Percentiles rank a stretch among this genome's conserved stretches.
These are phyloP conservation scores for Mycena citricolor DNA, from an alignment of 1,284 basidiomycete genomes.

Conservation along the genomic window DNA sequence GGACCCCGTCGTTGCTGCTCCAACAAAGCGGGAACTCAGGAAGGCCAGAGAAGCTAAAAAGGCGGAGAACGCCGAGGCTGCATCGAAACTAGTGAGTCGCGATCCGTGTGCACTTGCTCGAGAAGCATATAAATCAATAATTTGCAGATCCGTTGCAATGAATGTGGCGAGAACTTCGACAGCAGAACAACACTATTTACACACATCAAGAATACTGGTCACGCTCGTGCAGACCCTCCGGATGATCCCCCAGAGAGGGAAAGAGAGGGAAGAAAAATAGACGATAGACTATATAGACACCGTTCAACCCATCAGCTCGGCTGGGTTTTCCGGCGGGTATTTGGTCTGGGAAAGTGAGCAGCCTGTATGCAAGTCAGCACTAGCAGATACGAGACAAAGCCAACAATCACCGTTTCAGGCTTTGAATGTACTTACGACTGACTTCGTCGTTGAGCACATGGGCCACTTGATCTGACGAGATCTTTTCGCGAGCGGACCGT, in stretches of 20 bases:
- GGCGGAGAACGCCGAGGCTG: constrained; percentile 46
- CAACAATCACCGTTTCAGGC: constrained; percentile 76
- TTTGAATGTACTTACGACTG: constrained; percentile 98
- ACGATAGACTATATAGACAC: constrained; percentile 27
- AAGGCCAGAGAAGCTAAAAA: constrained; percentile 78
- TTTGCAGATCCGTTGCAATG: constrained; percentile 58
- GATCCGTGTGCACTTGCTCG: not conserved
- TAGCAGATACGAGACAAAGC: not conserved
- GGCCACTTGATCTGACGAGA: constrained; percentile 93
- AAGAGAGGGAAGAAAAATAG: constrained; percentile 44
- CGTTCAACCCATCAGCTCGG: constrained; percentile 86
- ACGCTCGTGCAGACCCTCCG: constrained; percentile 56
- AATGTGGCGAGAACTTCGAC: constrained; percentile 64
- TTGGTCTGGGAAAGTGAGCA: constrained; percentile 95
- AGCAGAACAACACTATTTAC: constrained; percentile 80
- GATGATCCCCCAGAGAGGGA: constrained; percentile 28
- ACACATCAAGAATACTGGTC: constrained; percentile 73
- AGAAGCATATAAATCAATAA: not conserved
- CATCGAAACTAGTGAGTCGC: constrained; percentile 26
- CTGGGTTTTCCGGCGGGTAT: constrained; percentile 87
- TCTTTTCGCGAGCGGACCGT: constrained; percentile 95
- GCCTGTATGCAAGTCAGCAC: constrained; percentile 41
- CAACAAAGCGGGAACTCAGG: constrained; percentile 82
- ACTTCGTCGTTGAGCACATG: constrained; percentile 99
- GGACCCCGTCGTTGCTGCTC: constrained; percentile 22